A percentile compares a stretch with the other conserved stretches of the same genome.
These are phyloP conservation scores for Boletus rubescentipes DNA, from an alignment of 768 basidiomycete species.

Conservation along the genomic window DNA sequence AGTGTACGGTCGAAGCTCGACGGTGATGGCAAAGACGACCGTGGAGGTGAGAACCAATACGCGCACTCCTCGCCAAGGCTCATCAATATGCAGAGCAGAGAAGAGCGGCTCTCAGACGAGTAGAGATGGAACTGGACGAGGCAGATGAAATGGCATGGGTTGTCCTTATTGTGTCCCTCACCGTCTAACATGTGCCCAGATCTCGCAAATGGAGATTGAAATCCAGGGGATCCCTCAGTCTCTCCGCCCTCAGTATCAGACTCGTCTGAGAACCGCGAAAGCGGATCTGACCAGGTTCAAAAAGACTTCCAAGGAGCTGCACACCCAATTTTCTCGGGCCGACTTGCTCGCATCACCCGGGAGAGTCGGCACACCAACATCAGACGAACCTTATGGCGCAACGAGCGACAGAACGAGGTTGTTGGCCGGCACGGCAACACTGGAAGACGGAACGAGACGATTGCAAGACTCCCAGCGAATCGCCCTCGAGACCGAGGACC, in stretches of 20 bases:
- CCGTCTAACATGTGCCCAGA: conserved; percentile 42
- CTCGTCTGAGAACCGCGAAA: conserved; percentile 74
- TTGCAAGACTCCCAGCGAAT: conserved; percentile 89
- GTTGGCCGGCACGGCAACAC: conserved; percentile 69
- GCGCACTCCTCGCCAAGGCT: not conserved
- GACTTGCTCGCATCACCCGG: conserved; percentile 68
- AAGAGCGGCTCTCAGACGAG: conserved; percentile 74
- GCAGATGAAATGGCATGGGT: conserved; percentile 89
- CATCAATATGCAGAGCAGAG: conserved; percentile 60
- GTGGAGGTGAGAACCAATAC: conserved; percentile 56
- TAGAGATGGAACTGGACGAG: conserved; percentile 96
- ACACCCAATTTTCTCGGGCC: conserved; percentile 64
- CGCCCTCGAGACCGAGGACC: conserved; percentile 94
- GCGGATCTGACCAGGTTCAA: conserved; percentile 75
- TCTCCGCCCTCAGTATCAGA: conserved; percentile 72
- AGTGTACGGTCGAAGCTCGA: conserved; percentile 79
- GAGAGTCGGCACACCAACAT: conserved; percentile 38
- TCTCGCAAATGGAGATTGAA: conserved; percentile 99
- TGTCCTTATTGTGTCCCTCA: not conserved
- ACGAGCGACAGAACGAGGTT: conserved; percentile 76
- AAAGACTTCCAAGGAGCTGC: conserved; percentile 74
- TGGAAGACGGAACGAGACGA: conserved; percentile 83
- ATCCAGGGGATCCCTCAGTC: conserved; percentile 91
- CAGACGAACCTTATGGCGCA: conserved; percentile 79
- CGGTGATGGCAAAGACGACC: conserved; percentile 60